Base-by-base conservation (phyloP, 768 basidiomycete genomes). In the Collybiopsis luxurians region DNA sequence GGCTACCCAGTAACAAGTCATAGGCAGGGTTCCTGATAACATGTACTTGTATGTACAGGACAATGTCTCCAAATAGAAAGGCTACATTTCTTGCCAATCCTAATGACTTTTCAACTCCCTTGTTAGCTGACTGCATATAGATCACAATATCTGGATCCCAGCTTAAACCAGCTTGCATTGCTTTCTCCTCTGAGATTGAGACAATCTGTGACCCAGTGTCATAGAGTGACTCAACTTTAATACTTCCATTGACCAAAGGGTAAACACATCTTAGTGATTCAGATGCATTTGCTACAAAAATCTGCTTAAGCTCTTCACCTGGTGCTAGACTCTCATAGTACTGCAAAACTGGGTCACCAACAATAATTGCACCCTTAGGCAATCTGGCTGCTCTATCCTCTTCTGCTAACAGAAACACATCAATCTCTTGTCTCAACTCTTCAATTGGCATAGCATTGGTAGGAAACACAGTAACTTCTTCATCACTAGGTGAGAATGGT, bases 41-140 rank as follows among this genome's bases (percentile, higher is more conserved):
- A 45, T 71, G 68, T 0, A 66, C 60, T 55, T 70, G 70, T 36
- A 69, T 40, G 26, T 66, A 67, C 2, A 71, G 3, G 3, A 57
- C 64, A 36, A 69, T 53, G 12, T 56, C 38, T 9, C 64, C 67
- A 17, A 71, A 52, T 0, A n/a, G 24, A 36, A 66, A 64, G 1
- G 62, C 58, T 3, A 71, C 63, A 34, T 71, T 69, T 3, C 59
- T 57, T 0, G 61, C 61, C 11, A 70, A 53, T 0, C 67, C 68
- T 3, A 64, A 50, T 0, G 67, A 59, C 12, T 30, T 2, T 21
- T 67, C 61, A 0, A 64, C 39, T 5, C 53, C 43, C 0, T 59
- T 54, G 40, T 72, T 68, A 0, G 66, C 67, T 0, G 60, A 61
- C 40, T 68, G 59, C 64, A 71, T 64, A 4, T 59, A 36, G 0